These are phyloP conservation scores for Podaxis pistillaris DNA, from an alignment of 768 basidiomycete species.

Conservation along the genomic window DNA sequence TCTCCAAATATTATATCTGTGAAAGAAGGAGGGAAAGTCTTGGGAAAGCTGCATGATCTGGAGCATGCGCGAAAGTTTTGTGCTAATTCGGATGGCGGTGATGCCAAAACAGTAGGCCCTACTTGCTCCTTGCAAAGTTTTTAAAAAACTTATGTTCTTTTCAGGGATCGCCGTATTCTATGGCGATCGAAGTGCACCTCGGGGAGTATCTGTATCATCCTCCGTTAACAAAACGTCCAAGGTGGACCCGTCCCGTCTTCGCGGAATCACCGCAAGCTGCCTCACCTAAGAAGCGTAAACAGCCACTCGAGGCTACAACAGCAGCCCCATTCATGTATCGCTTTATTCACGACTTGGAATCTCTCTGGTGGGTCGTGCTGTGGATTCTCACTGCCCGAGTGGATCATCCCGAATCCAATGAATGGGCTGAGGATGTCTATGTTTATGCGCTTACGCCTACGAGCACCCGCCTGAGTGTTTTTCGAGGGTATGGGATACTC, in stretches of 20 bases:
- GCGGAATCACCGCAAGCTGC: not conserved
- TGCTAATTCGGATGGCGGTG: not conserved
- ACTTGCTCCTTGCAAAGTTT: not conserved
- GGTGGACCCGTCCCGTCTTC: not conserved
- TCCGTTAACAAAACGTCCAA: not conserved
- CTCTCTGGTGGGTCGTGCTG: not conserved
- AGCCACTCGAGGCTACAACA: not conserved
- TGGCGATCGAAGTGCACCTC: not conserved
- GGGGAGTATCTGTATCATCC: not conserved
- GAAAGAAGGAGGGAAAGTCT: not conserved
- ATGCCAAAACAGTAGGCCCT: not conserved
- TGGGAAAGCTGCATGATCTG: conserved; percentile 9
- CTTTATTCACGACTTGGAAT: not conserved
- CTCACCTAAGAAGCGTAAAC: not conserved
- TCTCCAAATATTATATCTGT: conserved; percentile 9
- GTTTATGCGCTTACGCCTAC: not conserved
- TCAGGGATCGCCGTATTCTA: not conserved
- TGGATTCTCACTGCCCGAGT: not conserved
- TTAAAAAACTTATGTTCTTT: not conserved
- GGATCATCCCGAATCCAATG: not conserved
- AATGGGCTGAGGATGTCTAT: not conserved
- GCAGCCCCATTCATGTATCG: not conserved
- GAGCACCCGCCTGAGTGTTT: not conserved
- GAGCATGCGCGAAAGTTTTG: conserved; percentile 4
- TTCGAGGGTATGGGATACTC: no score